Percentiles rank a stretch among this genome's conserved stretches.
Evolutionary conservation across 768 basidiomycete genomes (phyloP).

Genomic region (Tephrocybe sp.): DNA sequence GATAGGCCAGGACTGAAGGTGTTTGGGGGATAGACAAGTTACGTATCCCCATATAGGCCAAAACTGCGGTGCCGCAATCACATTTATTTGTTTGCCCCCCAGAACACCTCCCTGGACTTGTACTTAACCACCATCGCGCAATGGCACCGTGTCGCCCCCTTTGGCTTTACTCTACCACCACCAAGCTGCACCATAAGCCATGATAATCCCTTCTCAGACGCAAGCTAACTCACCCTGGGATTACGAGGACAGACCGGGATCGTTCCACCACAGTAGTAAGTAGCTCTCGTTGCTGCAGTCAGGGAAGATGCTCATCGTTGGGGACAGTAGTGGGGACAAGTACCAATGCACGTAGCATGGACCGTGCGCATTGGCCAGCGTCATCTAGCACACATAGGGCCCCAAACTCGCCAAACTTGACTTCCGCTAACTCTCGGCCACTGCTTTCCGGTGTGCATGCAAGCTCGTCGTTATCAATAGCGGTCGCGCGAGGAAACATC

Average conservation of each 20-base stretch:
- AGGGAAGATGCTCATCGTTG: not conserved
- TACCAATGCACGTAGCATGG: not conserved
- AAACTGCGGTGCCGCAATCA: not conserved
- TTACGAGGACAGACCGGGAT: not conserved
- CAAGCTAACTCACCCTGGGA: not conserved
- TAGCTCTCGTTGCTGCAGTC: not conserved
- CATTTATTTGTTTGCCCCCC: not conserved
- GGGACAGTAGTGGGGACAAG: not conserved
- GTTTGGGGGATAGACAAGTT: too few relatives aligned
- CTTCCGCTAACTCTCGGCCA: not conserved
- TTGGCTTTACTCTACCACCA: not conserved
- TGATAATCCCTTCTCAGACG: not conserved
- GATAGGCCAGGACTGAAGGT: too few relatives aligned
- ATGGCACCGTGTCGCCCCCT: not conserved
- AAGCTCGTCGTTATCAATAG: not conserved
- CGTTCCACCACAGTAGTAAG: conserved; percentile 1
- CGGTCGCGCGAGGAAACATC: not conserved
- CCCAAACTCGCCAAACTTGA: not conserved
- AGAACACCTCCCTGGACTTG: not conserved
- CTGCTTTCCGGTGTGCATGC: not conserved
- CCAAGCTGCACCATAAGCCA: not conserved
- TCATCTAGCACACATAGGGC: not conserved
- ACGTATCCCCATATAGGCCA: conserved; percentile 1
- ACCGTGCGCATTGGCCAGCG: not conserved
- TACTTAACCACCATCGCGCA: not conserved